Evolutionary conservation across 2,329 filamentous ascomycete species (phyloP), one percentile per base, ranked within the genome.

Genomic region (Cytospora chrysosperma): DNA sequence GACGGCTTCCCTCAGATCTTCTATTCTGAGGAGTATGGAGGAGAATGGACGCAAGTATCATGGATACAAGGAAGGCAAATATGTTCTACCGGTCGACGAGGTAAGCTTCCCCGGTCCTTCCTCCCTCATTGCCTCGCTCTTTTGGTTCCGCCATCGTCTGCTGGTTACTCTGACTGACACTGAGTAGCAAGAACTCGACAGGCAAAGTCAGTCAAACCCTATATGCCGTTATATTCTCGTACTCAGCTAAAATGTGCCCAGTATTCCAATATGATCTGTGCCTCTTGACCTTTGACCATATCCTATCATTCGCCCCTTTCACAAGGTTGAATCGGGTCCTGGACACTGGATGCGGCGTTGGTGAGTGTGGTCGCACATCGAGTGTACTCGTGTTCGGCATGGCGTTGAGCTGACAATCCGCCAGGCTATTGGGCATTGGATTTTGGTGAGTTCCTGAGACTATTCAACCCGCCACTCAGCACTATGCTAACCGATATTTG

Each of bases 291-390:
- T 78, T 80, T 60, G 74, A 75, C 56, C 78, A 79, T 49, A 74
- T 74, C 50, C 74, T 82, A 12, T 77, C 75, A 67, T 75, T 81
- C 56, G 76, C 81, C 2, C 81, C 81, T 0, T 67, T 83, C 19
- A 68, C 74, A 4, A 73, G 75, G 15, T 73, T 76, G 0, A 75
- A 76, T 57, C 72, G 77, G 34, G 77, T 78, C 24, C 71, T 83
- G n/a, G 82, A 83, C 67, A 72, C 83, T 21, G 82, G 81, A 1
- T 83, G 81, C 4, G 81, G 81, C 12, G 81, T 80, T 10, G 80
- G 80, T 63, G 77, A 60, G 67, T 61, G 43, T 40, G 37, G 32
- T 58, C 2, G 24, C 52, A 62, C 27, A 56, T 15, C 32, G n/a
- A 43, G 24, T 27, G 56, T 28, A 37, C 19, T 8, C 50, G 26